Conservation (phyloP, 2,329 filamentous ascomycete species). For the Lecanicillium sp. region DNA sequence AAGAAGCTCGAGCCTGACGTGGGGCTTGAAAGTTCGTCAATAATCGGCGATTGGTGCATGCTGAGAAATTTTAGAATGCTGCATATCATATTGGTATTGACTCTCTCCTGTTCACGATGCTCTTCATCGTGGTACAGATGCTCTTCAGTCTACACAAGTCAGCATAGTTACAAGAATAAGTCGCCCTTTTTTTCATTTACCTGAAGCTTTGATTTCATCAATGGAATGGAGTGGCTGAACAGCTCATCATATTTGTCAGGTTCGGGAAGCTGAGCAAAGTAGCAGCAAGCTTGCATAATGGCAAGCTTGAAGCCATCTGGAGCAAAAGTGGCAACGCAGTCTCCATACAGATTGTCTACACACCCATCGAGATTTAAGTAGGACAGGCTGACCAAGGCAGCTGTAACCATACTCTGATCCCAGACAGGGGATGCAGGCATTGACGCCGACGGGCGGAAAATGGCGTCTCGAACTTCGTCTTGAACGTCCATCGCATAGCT, state of each 20-base stretch:
- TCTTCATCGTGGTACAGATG: slow-evolving; percentile 14
- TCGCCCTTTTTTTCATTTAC: slow-evolving; percentile 30
- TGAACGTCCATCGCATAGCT: slow-evolving; percentile 66
- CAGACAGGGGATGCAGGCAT: slow-evolving; percentile 45
- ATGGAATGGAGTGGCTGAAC: slow-evolving; percentile 49
- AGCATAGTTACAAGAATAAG: neutral
- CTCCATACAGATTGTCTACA: slow-evolving; percentile 49
- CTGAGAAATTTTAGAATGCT: slow-evolving; percentile 52
- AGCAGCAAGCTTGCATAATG: slow-evolving; percentile 55
- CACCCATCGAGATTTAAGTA: slow-evolving; percentile 56
- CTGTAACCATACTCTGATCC: slow-evolving; percentile 60
- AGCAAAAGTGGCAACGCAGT: slow-evolving; percentile 51
- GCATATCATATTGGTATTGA: slow-evolving; percentile 20
- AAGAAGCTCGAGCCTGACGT: slow-evolving; percentile 31
- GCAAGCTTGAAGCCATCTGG: slow-evolving; percentile 57
- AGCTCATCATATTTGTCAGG: slow-evolving; percentile 46
- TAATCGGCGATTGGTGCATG: slow-evolving; percentile 36
- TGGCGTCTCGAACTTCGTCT: slow-evolving; percentile 60
- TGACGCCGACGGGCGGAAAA: slow-evolving; percentile 50
- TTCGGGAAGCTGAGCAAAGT: slow-evolving; percentile 51
- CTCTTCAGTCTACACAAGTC: slow-evolving; percentile 5
- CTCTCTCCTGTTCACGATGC: slow-evolving; percentile 14
- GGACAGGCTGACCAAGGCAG: slow-evolving; percentile 58
- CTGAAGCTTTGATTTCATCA: slow-evolving; percentile 52
- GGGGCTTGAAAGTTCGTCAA: slow-evolving; percentile 25